These are phyloP conservation scores for Calonectria pteridis DNA, from an alignment of 2,329 filamentous ascomycete genomes.

Conservation along the genomic window DNA sequence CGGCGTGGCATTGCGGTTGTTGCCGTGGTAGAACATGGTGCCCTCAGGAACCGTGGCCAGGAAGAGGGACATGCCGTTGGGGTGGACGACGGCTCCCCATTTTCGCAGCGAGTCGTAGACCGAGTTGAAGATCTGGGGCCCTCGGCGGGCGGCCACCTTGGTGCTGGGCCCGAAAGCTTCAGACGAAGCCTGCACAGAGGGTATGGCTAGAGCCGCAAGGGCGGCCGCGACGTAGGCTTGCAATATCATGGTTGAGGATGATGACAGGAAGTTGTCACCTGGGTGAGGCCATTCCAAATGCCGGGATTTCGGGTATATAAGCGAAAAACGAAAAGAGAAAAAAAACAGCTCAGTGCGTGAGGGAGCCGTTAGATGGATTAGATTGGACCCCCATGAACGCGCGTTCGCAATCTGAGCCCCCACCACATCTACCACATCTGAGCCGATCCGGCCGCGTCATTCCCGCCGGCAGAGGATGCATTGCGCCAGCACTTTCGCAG, in stretches of 20 bases:
- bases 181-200: neutral
- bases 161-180: conserved; percentile 11
- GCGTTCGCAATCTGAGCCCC: neutral
- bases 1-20: conserved; percentile 53
- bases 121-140: conserved; percentile 70
- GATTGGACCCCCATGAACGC: neutral
- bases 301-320: neutral
- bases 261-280: neutral
- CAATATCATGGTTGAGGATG: neutral
- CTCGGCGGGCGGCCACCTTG: conserved; percentile 20
- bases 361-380: neutral
- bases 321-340: neutral
- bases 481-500: neutral
- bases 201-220: conserved; percentile 12
- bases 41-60: conserved; percentile 66
- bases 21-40: conserved; percentile 70
- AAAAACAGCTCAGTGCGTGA: neutral
- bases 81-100: conserved; percentile 71
- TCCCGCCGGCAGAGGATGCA: neutral
- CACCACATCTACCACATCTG: neutral
- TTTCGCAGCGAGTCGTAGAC: conserved; percentile 72
- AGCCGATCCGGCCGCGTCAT: neutral
- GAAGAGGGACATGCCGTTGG: conserved; percentile 75
- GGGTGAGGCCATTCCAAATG: neutral
- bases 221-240: neutral